Evolutionary conservation across 192 early-diverging fungal genomes (phyloP).

Genomic region (Anaeromyces robustus): DNA sequence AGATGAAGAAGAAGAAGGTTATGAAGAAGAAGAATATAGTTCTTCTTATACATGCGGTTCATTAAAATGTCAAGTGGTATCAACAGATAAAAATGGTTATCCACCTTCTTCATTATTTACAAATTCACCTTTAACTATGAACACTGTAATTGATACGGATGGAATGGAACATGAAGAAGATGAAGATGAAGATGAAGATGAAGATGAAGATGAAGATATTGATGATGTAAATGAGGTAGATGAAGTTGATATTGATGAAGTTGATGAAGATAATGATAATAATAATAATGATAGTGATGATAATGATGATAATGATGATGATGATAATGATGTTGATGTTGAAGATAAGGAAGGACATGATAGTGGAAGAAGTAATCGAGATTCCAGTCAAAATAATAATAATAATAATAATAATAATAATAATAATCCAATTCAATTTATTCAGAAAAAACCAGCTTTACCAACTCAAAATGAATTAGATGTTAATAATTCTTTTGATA

Average conservation of each 20-base stretch:
- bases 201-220: too few species aligned
- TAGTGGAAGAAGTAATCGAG: background rate
- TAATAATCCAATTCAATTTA: background rate
- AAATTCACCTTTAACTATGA: background rate
- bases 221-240: too few species aligned
- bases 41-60: background rate
- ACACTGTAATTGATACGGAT: background rate
- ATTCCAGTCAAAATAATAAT: background rate
- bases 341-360: too few species aligned
- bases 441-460: background rate
- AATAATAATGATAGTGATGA: too few species aligned
- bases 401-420: background rate
- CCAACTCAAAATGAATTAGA: background rate
- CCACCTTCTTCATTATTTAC: too few species aligned
- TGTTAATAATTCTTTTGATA: background rate
- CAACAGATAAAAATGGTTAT: too few species aligned
- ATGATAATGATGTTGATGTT: too few species aligned
- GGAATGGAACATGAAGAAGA: too few species aligned
- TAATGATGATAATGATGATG: too few species aligned
- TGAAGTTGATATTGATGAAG: too few species aligned
- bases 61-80: background rate
- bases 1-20: background rate
- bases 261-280: background rate
- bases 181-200: background rate
- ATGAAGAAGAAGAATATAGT: background rate